A percentile compares a stretch with the other conserved stretches of the same genome.
These are phyloP conservation scores for Crithidia expoeki DNA, from an alignment of 208 protist species.

Conservation along the genomic window DNA sequence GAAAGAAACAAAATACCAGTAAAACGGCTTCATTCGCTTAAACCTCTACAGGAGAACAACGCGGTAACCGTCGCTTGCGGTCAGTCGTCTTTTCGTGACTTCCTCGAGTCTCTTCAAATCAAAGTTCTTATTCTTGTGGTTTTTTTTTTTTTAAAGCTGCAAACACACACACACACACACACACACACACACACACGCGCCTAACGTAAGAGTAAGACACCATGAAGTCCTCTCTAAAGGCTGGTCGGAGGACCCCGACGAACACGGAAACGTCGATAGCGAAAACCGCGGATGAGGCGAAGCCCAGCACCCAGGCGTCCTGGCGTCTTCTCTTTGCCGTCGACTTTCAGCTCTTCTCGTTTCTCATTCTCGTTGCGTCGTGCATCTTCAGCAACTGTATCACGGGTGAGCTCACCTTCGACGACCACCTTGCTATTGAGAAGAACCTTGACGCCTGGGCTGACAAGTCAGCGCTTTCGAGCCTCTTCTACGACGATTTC, in stretches of 20 bases:
- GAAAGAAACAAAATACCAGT: too few relatives aligned
- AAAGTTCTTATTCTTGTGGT: too few relatives aligned
- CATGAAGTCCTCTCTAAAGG: too few relatives aligned
- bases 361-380: slow-evolving; percentile 29
- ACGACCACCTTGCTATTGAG: slow-evolving; percentile 71
- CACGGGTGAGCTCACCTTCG: slow-evolving; percentile 51
- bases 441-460: slow-evolving; percentile 43
- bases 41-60: too few relatives aligned
- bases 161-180: too few relatives aligned
- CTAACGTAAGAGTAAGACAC: neutral
- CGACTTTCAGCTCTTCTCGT: slow-evolving; percentile 16
- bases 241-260: neutral
- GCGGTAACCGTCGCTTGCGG: too few relatives aligned
- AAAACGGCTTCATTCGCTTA: too few relatives aligned
- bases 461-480: slow-evolving; percentile 28
- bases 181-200: neutral
- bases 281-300: neutral
- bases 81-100: too few relatives aligned
- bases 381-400: slow-evolving; percentile 46
- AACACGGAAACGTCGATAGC: neutral
- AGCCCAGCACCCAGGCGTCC: neutral
- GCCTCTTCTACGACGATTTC: slow-evolving; percentile 68
- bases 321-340: slow-evolving; percentile 14
- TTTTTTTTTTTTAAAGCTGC: too few relatives aligned
- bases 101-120: too few relatives aligned